phyloP scores from a whole-genome alignment of 2,329 filamentous ascomycete species.

The Incumbomyces lentus region DNA sequence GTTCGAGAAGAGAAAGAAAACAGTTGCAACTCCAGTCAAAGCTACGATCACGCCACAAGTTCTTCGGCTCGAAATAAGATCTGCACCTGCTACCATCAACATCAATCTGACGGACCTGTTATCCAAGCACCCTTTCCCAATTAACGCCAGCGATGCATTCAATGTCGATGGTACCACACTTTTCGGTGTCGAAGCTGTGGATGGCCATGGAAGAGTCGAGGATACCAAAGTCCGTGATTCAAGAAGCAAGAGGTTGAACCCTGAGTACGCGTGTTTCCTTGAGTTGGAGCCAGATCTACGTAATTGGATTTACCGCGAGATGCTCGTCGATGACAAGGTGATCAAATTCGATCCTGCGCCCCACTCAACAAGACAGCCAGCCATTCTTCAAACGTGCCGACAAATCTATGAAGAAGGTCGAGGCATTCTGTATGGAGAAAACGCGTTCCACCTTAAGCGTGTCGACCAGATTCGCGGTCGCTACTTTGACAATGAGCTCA shows the following conservation, averaged over 20 bases:
- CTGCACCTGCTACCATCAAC: slow-evolving; percentile 4
- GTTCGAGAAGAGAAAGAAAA: not conserved
- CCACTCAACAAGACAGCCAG: slow-evolving; percentile 32
- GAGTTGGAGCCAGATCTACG: slow-evolving; percentile 35
- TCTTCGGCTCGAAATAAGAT: slow-evolving; percentile 1
- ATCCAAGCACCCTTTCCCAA: not conserved
- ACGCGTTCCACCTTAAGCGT: slow-evolving; percentile 37
- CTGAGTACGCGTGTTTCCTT: slow-evolving; percentile 23
- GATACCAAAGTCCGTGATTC: not conserved
- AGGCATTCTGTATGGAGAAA: slow-evolving; percentile 41
- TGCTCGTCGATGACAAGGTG: slow-evolving; percentile 28
- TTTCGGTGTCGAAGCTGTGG: not conserved
- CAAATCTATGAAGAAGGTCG: slow-evolving; percentile 37
- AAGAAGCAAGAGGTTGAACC: not conserved
- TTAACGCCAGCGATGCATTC: not conserved
- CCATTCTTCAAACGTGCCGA: slow-evolving; percentile 38
- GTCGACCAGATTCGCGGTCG: slow-evolving; percentile 25
- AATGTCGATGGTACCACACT: not conserved
- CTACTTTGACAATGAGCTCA: slow-evolving; percentile 33
- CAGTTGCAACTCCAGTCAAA: not conserved
- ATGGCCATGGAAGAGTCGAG: not conserved
- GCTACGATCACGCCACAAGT: not conserved
- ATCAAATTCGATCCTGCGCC: slow-evolving; percentile 28
- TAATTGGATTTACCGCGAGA: slow-evolving; percentile 36
- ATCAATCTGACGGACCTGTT: slow-evolving; percentile 6